Evolutionary conservation across 148 eudicot genomes (phyloP).

Genomic region (Pouteria glomerata): DNA sequence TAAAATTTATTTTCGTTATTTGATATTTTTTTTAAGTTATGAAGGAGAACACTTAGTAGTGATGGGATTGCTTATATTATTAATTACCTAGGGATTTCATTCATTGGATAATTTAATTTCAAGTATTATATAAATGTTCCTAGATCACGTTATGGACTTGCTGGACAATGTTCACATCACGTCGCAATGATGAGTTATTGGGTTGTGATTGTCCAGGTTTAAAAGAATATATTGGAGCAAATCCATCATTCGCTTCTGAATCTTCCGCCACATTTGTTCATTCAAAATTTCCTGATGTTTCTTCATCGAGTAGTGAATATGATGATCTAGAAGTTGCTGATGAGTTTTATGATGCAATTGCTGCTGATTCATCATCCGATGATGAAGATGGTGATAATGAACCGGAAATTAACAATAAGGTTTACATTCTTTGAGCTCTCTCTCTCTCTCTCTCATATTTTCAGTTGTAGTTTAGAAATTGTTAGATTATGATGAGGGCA

Average conservation of each 20-base stretch:
- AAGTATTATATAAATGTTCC: not conserved
- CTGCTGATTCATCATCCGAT: constrained; percentile 50
- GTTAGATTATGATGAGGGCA: not conserved
- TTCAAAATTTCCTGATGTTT: constrained; percentile 40
- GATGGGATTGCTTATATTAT: too few species aligned
- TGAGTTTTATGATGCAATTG: constrained; percentile 83
- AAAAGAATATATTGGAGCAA: constrained; percentile 83
- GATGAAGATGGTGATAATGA: constrained; percentile 57
- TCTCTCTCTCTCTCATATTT: too few species aligned
- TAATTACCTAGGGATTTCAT: too few species aligned
- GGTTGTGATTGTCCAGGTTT: constrained; percentile 66
- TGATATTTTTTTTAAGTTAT: not conserved
- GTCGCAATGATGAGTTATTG: too few species aligned
- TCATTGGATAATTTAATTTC: not conserved
- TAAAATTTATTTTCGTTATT: too few species aligned
- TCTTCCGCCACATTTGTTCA: constrained; percentile 30
- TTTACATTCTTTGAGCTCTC: constrained; percentile 21
- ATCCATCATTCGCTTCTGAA: constrained; percentile 42
- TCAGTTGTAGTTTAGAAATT: not conserved
- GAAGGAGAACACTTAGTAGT: too few species aligned
- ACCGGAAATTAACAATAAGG: constrained; percentile 44
- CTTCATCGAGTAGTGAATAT: constrained; percentile 42
- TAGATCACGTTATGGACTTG: not conserved
- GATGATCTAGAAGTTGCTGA: constrained; percentile 54
- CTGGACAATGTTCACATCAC: not conserved